phyloP scores from a whole-genome alignment of 352 stramenopile genomes.

The Achlya hypogyna region DNA sequence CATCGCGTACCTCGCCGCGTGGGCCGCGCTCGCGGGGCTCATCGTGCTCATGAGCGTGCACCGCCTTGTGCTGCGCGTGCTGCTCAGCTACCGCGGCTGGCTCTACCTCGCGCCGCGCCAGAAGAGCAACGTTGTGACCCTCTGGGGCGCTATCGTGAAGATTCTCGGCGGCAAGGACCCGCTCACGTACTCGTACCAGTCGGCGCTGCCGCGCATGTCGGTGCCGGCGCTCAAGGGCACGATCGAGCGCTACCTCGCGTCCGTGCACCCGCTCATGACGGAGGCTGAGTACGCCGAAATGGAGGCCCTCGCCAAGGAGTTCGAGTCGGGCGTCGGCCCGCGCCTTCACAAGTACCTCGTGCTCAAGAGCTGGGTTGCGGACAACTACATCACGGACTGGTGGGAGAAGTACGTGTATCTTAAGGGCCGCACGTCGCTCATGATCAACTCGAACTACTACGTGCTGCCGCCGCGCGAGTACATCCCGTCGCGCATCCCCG shows the following conservation, averaged over 20 bases:
- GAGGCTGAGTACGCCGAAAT: conserved; percentile 82
- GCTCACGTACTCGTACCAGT: conserved; percentile 88
- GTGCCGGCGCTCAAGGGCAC: conserved; percentile 91
- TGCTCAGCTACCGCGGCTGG: conserved; percentile 84
- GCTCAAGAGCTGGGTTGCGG: conserved; percentile 84
- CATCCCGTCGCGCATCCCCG: conserved; percentile 45
- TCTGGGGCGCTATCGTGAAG: conserved; percentile 75
- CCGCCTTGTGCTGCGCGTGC: conserved; percentile 62
- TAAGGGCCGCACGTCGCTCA: conserved; percentile 77
- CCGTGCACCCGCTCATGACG: conserved; percentile 84
- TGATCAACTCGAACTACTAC: conserved; percentile 92
- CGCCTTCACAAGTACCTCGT: conserved; percentile 88
- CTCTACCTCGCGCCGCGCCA: conserved; percentile 68
- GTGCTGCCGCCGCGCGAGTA: conserved; percentile 67
- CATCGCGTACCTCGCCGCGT: conserved; percentile 76
- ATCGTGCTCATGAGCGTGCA: conserved; percentile 80
- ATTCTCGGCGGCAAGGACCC: conserved; percentile 68
- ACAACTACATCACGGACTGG: conserved; percentile 87
- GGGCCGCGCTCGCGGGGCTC: conserved; percentile 67
- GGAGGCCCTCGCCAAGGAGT: conserved; percentile 74
- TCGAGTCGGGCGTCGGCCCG: conserved; percentile 79
- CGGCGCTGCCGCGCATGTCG: conserved; percentile 84
- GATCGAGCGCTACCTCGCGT: conserved; percentile 85
- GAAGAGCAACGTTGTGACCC: conserved; percentile 52
- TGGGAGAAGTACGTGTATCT: conserved; percentile 88